Evolutionary conservation across 176 grass and related monocot species (phyloP), one percentile per base, ranked within the genome.

Genomic region (Triticum timopheevii): DNA sequence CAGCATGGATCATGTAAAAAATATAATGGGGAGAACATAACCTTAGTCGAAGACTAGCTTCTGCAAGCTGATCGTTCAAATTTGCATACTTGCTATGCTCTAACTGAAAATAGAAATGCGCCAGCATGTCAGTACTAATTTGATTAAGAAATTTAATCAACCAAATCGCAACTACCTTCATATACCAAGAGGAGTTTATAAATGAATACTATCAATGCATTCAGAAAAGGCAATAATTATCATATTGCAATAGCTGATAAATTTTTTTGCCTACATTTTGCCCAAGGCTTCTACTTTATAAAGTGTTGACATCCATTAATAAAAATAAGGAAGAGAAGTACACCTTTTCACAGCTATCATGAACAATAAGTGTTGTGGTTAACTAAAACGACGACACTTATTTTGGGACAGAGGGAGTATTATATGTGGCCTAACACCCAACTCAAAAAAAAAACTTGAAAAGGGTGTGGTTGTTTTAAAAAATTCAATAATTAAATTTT

Each of bases 21-120:
- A 59, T 19, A 72, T 56, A 35, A 72, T 63, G 19, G 34, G 73
- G 70, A 85, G 61, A 76, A 90, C 31, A 85, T 65, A 88, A 86
- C 97, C 91, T 93, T 76, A 99, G 82, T 66, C 83, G 89, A 59
- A 91, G 92, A 86, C 90, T 96, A 80, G 92, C 88, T 89, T 94
- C 94, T 16, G 85, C 83, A 77, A 94, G 90, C 82, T 94, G 90
- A 52, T 99, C 92, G 3, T 89, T 99, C 86, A 99, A 88, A 91
- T 85, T 92, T 85, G 87, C 90, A 90, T 89, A 84, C 23, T 92
- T 94, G 84, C 76, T 91, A 80, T 94, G 86, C 61, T 94, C 97
- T 76, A 99, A 90, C 97, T 99, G 77, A 80, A 81, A 67, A 58
- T 40, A 74, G 27, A 81, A 22, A 80, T 50, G 34, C 9, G 0